Evolutionary conservation across 2,329 filamentous ascomycete species (phyloP).

Genomic region (Colletotrichum nymphaeae): DNA sequence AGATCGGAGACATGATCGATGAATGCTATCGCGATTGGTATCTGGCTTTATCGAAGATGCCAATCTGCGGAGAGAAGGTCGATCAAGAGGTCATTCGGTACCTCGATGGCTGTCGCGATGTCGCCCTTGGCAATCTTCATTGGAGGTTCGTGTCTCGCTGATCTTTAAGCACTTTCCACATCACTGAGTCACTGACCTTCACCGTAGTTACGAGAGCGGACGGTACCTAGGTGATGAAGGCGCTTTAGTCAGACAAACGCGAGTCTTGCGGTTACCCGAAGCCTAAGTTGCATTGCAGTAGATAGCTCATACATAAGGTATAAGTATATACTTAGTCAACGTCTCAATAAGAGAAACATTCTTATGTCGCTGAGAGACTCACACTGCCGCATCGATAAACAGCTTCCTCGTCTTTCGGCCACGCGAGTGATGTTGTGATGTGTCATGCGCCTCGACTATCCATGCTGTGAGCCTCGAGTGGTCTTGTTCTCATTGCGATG

Average conservation of each 20-base stretch:
- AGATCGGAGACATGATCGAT: constrained; percentile 13
- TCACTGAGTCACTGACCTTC: not conserved
- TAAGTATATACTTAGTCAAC: no score
- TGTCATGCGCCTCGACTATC: no score
- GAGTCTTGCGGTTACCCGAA: not conserved
- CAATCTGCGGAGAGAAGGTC: constrained; percentile 5
- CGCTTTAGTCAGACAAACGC: not conserved
- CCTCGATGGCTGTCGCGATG: not conserved
- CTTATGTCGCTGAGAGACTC: not conserved
- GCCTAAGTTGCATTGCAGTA: no score
- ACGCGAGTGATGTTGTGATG: no score
- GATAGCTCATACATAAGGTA: no score
- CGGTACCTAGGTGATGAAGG: not conserved
- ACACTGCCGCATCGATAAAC: no score
- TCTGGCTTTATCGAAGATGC: constrained; percentile 3
- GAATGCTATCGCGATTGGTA: constrained; percentile 17
- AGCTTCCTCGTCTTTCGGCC: no score
- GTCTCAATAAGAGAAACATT: not conserved
- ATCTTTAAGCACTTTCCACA: not conserved
- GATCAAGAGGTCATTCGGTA: not conserved
- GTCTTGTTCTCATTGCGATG: not conserved
- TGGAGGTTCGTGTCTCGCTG: not conserved
- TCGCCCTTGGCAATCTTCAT: not conserved
- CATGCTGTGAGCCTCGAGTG: no score
- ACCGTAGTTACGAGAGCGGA: not conserved